Percentiles rank a stretch among this genome's conserved stretches.
phyloP scores from a whole-genome alignment of 108 stramenopile genomes.

The Nitzschia putrida region DNA sequence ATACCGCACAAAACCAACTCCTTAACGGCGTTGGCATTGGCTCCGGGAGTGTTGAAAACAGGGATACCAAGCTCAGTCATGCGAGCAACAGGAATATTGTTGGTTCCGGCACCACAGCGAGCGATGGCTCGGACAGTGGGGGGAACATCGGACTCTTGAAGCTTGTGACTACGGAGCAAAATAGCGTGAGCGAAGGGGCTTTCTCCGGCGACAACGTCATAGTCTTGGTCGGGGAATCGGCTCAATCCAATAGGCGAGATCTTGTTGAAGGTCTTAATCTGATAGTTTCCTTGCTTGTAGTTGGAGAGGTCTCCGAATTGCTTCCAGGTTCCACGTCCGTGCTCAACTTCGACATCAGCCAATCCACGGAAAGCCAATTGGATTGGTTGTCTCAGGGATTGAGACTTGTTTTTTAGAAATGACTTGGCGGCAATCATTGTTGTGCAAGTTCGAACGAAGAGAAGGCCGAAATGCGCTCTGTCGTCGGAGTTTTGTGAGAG shows the following conservation, averaged over 20 bases:
- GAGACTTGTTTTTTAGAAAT: not conserved
- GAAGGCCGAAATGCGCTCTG: too few species aligned
- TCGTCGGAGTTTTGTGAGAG: too few species aligned
- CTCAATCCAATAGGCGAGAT: constrained; percentile 81
- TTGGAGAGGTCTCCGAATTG: constrained; percentile 72
- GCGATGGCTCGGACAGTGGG: constrained; percentile 87
- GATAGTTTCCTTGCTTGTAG: constrained; percentile 80
- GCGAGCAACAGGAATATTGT: constrained; percentile 91
- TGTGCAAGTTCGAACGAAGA: not conserved
- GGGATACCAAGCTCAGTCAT: constrained; percentile 94
- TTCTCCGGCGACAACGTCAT: constrained; percentile 57
- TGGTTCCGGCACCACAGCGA: constrained; percentile 92
- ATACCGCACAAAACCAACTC: constrained; percentile 91
- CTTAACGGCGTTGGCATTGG: constrained; percentile 94
- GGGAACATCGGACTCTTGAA: constrained; percentile 83
- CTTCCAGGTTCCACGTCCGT: constrained; percentile 79
- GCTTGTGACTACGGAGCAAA: constrained; percentile 86
- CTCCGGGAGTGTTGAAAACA: constrained; percentile 97
- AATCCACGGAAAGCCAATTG: constrained; percentile 33
- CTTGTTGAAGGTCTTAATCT: constrained; percentile 92
- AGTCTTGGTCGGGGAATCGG: constrained; percentile 62
- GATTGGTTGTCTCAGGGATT: not conserved
- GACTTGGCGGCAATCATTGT: not conserved
- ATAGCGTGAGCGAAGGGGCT: constrained; percentile 84
- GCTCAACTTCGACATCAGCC: constrained; percentile 74